Conservation (phyloP, 495 filamentous ascomycete species). For the Annulohypoxylon bovei region DNA sequence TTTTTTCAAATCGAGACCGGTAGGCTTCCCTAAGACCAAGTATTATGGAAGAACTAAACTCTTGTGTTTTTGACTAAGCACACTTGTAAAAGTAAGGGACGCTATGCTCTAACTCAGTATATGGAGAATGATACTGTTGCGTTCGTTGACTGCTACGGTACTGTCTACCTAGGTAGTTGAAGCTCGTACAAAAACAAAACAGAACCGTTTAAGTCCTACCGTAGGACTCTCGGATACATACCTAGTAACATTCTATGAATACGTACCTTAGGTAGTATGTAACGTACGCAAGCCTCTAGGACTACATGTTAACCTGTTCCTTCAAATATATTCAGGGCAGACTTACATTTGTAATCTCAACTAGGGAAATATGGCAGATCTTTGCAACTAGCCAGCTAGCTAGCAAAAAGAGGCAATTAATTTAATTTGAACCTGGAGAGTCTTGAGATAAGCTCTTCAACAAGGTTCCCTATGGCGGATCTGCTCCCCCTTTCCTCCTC, state of each 20-base stretch:
- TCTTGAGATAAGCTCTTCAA: constrained; percentile 2
- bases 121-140: not conserved
- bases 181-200: not conserved
- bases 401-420: constrained; percentile 15
- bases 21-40: not conserved
- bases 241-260: not conserved
- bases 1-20: too few relatives aligned
- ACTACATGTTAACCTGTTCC: not conserved
- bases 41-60: not conserved
- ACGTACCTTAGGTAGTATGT: not conserved
- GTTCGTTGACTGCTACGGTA: not conserved
- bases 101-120: not conserved
- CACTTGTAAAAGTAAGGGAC: not conserved
- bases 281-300: not conserved
- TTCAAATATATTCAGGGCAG: not conserved
- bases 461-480: not conserved
- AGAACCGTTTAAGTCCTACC: not conserved
- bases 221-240: not conserved
- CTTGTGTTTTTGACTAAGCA: not conserved
- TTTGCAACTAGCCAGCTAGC: not conserved
- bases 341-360: not conserved
- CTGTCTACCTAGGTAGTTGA: not conserved
- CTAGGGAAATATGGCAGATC: not conserved
- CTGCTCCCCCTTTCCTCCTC: not conserved
- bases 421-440: constrained; percentile 11